Percentiles rank a stretch among this genome's conserved stretches.
Evolutionary conservation across 2,329 filamentous ascomycete species (phyloP).

Genomic region (Aspergillus floridensis): DNA sequence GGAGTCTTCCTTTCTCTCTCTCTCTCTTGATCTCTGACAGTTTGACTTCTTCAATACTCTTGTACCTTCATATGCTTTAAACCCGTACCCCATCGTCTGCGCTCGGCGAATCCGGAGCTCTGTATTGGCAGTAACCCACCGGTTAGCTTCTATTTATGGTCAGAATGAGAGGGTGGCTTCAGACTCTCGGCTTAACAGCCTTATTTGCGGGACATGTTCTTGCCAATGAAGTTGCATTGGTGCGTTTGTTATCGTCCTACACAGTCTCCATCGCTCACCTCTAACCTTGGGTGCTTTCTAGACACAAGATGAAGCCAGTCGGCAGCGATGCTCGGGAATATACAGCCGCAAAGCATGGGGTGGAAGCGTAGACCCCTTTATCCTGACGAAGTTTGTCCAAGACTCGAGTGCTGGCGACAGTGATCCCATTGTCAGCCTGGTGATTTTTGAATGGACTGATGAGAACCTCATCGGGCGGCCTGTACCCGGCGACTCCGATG

Average conservation of each 20-base stretch:
- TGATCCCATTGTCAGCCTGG: slow-evolving; percentile 75
- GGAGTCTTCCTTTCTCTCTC: not conserved
- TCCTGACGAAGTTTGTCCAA: slow-evolving; percentile 74
- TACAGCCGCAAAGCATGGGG: slow-evolving; percentile 89
- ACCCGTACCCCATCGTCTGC: slow-evolving; percentile 13
- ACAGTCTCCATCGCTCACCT: not conserved
- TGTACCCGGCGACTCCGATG: slow-evolving; percentile 54
- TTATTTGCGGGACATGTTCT: slow-evolving; percentile 38
- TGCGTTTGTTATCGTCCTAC: slow-evolving; percentile 23
- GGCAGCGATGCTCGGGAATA: slow-evolving; percentile 88
- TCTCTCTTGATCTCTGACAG: not conserved
- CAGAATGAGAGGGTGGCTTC: slow-evolving; percentile 43
- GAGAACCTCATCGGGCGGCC: slow-evolving; percentile 72
- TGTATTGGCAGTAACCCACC: slow-evolving; percentile 2
- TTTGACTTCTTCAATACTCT: not conserved
- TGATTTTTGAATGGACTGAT: slow-evolving; percentile 95
- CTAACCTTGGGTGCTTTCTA: slow-evolving; percentile 35
- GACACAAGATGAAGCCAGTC: slow-evolving; percentile 73
- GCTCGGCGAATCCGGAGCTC: slow-evolving; percentile 23
- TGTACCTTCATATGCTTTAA: slow-evolving; percentile 20
- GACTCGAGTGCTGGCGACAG: slow-evolving; percentile 57
- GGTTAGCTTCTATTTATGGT: slow-evolving; percentile 24
- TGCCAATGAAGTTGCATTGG: slow-evolving; percentile 48
- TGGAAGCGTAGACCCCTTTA: slow-evolving; percentile 82
- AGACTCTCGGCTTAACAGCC: slow-evolving; percentile 36